Conservation (phyloP, 2,329 filamentous ascomycete genomes). For the Colletotrichum sp. region DNA sequence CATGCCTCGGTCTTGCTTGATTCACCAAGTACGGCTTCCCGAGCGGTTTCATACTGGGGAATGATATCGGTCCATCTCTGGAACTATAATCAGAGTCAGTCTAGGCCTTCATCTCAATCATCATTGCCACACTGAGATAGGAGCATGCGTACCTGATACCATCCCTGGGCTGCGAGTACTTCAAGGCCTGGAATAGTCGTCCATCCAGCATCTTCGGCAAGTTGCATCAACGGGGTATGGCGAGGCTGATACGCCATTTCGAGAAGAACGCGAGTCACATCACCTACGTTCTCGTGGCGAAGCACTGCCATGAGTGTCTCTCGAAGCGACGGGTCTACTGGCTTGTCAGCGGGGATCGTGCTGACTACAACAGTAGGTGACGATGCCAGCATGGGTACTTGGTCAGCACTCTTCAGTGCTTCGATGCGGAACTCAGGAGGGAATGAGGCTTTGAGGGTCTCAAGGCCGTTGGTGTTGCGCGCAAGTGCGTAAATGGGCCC, state of each 20-base stretch:
- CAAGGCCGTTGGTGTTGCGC: slow-evolving; percentile 73
- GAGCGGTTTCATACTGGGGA: slow-evolving; percentile 74
- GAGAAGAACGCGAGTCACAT: slow-evolving; percentile 67
- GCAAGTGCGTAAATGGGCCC: slow-evolving; percentile 87
- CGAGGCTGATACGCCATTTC: slow-evolving; percentile 97
- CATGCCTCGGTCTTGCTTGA: not conserved
- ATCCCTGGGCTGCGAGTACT: slow-evolving; percentile 87
- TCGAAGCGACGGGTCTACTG: slow-evolving; percentile 75
- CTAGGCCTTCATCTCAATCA: slow-evolving; percentile 2
- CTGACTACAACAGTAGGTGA: slow-evolving; percentile 79
- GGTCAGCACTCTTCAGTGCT: slow-evolving; percentile 47
- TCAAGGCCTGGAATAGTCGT: slow-evolving; percentile 85
- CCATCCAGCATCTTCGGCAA: slow-evolving; percentile 83
- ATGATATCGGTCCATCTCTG: slow-evolving; percentile 84
- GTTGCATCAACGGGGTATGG: slow-evolving; percentile 82
- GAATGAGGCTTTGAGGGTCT: slow-evolving; percentile 73
- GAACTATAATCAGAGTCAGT: slow-evolving; percentile 57
- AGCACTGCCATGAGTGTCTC: slow-evolving; percentile 65
- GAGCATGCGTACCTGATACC: slow-evolving; percentile 73
- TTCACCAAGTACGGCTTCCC: slow-evolving; percentile 53
- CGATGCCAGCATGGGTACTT: slow-evolving; percentile 23
- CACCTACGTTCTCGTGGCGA: slow-evolving; percentile 42
- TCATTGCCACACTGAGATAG: not conserved
- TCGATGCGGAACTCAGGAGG: slow-evolving; percentile 74
- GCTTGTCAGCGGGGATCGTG: slow-evolving; percentile 87